Evolutionary conservation across 2,329 filamentous ascomycete genomes (phyloP).

Genomic region (Escovopsis sp.): DNA sequence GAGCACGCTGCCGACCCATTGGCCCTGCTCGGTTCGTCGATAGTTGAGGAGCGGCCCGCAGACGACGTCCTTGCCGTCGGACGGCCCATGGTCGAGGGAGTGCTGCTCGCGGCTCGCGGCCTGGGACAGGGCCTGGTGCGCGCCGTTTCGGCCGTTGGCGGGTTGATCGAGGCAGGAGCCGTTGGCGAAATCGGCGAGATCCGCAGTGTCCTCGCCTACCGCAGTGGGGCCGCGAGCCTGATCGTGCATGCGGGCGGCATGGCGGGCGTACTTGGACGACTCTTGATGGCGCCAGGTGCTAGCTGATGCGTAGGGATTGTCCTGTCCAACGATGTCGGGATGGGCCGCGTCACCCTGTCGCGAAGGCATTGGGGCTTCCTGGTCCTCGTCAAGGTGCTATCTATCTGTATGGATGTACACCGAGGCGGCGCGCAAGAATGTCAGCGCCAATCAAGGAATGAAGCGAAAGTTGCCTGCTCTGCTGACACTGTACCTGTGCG

Average conservation of each 20-base stretch:
- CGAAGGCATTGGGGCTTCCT: conserved; percentile 9
- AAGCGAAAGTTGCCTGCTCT: background rate
- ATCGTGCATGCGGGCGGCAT: conserved; percentile 23
- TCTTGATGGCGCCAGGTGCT: conserved; percentile 51
- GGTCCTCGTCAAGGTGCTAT: background rate
- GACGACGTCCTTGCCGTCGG: conserved; percentile 44
- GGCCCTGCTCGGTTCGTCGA: conserved; percentile 53
- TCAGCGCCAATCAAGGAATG: background rate
- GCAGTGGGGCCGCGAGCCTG: conserved; percentile 14
- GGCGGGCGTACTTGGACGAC: conserved; percentile 38
- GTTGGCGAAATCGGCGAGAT: conserved; percentile 44
- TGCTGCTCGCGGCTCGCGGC: conserved; percentile 16
- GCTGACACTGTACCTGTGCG: background rate
- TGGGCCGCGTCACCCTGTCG: conserved; percentile 9
- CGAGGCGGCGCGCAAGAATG: background rate
- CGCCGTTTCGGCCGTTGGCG: conserved; percentile 17
- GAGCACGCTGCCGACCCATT: conserved; percentile 76
- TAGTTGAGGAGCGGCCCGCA: conserved; percentile 69
- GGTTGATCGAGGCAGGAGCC: conserved; percentile 30
- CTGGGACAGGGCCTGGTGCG: conserved; percentile 36
- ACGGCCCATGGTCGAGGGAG: background rate
- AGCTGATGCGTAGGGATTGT: conserved; percentile 40
- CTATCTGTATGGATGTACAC: background rate
- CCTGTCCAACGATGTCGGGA: conserved; percentile 18
- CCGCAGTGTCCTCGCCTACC: conserved; percentile 28